Evolutionary conservation across 139 green algal species (phyloP).

Genomic region (Nannochloris sp.): DNA sequence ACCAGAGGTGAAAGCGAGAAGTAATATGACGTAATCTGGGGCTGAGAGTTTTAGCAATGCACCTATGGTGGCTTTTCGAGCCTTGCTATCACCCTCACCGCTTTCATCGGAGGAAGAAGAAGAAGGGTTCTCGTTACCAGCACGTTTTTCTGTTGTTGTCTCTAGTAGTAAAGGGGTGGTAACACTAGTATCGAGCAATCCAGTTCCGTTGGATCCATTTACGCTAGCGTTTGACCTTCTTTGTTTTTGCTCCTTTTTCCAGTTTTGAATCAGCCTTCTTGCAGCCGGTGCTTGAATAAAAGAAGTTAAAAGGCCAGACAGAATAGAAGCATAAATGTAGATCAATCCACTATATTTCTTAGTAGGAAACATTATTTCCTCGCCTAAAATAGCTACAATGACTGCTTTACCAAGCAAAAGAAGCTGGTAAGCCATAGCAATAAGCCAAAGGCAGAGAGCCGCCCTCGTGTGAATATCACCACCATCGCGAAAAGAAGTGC

Average conservation of each 20-base stretch:
- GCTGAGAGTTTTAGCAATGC: slow-evolving; percentile 41
- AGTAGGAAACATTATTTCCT: slow-evolving; percentile 28
- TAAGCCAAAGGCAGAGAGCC: too few relatives aligned
- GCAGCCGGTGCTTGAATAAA: slow-evolving; percentile 10
- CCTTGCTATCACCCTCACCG: neutral
- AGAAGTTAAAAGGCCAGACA: slow-evolving; percentile 13
- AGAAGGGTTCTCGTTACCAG: neutral
- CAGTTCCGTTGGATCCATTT: too few relatives aligned
- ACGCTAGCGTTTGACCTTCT: too few relatives aligned
- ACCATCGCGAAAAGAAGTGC: neutral
- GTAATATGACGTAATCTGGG: slow-evolving; percentile 43
- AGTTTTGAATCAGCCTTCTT: neutral
- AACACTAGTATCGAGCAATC: too few relatives aligned
- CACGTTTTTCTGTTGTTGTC: too few relatives aligned
- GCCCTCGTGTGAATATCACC: neutral
- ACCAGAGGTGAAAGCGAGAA: slow-evolving; percentile 49
- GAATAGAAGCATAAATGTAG: slow-evolving; percentile 25
- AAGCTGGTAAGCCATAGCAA: slow-evolving; percentile 23
- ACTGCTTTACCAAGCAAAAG: slow-evolving; percentile 53
- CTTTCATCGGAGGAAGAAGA: neutral
- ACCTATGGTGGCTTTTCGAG: slow-evolving; percentile 26
- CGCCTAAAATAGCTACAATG: slow-evolving; percentile 35
- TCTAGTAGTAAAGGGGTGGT: too few relatives aligned
- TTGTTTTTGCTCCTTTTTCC: slow-evolving; percentile 1
- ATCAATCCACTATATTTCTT: slow-evolving; percentile 24